Base-by-base conservation (phyloP, 345 rosid species). In the Euphorbia pulcherrima region DNA sequence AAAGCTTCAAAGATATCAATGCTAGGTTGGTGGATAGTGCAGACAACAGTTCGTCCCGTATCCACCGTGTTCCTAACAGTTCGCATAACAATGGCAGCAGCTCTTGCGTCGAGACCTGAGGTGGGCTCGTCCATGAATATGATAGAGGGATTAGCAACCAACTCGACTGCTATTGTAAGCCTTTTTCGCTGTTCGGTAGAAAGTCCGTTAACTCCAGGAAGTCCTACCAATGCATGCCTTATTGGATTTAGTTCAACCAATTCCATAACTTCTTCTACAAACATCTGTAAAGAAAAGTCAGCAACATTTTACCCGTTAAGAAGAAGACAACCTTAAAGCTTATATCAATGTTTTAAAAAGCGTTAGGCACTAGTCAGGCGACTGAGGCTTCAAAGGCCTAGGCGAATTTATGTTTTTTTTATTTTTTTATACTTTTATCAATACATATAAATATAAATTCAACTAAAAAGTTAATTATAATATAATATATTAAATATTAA, bases 21-120 rank as follows among this genome's bases (percentile, higher is more conserved):
- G 72, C 97, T 88, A 13, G 97, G 97, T 60, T 90, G 94, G 77
- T 90, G 97, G 74, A 90, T 90, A 58, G 97, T 90, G 79, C 97
- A 90, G 47, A 90, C 92, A 29, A 90, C 90, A 1, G 94, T 90
- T 75, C 97, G 64, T 33, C 97, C 97, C 9, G 97, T 90, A 56
- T 90, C 94, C 28, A 88, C 94, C 3, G 88, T 89, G 68, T 90
- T 86, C 75, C 92, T 88, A 50, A 90, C 87, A 10, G 97, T 83
- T 18, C 92, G 80, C 92, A 88, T 88, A 48, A 90, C 94, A 64
- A 90, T 86, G 24, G 94, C 97, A 39, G 94, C 97, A 29, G 97
- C 94, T 80, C 96, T 78, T 33, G 96, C 96, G 68, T 89, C 96
- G 11, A 89, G 83, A 18, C 96, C 92, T 68, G 92, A 87, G 30